Percentiles rank a stretch among this genome's conserved stretches.
Evolutionary conservation across 176 grass and related monocot genomes (phyloP).

Genomic region (Aegilops speltoides): DNA sequence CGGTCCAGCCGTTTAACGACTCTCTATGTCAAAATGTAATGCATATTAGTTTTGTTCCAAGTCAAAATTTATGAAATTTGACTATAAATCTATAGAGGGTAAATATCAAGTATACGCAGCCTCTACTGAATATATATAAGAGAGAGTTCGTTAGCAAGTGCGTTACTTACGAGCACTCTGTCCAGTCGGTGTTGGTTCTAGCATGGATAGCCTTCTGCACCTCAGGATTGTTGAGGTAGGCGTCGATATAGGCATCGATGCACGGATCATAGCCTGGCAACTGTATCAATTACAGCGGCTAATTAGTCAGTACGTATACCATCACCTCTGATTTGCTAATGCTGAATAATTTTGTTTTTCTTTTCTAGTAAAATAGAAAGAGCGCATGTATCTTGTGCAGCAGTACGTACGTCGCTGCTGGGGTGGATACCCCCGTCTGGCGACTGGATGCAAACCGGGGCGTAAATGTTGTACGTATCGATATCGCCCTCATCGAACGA

Average conservation of each 20-base stretch:
- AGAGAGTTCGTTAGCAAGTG: too few relatives aligned
- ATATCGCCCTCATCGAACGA: constrained; percentile 11
- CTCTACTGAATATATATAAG: background rate
- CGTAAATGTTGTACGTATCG: constrained; percentile 31
- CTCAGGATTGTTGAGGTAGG: constrained; percentile 40
- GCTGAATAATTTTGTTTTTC: background rate
- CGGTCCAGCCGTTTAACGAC: background rate
- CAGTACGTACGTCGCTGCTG: too few relatives aligned
- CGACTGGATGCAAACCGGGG: constrained; percentile 27
- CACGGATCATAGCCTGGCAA: constrained; percentile 44
- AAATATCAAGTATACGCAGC: background rate
- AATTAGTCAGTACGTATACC: background rate
- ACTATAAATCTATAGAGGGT: background rate
- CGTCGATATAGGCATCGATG: background rate
- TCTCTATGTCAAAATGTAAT: background rate
- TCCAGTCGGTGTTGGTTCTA: constrained; percentile 19
- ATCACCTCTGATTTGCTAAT: background rate
- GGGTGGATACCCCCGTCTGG: background rate
- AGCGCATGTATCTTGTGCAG: too few relatives aligned
- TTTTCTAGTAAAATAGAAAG: too few relatives aligned
- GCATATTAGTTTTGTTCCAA: background rate
- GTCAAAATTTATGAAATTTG: background rate
- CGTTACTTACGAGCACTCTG: constrained; percentile 17
- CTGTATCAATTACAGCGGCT: background rate
- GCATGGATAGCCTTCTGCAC: constrained; percentile 57